Percentiles rank a stretch among this genome's conserved stretches.
Conservation (phyloP, 2,329 filamentous ascomycete genomes). For the Emmonsia crescens region DNA sequence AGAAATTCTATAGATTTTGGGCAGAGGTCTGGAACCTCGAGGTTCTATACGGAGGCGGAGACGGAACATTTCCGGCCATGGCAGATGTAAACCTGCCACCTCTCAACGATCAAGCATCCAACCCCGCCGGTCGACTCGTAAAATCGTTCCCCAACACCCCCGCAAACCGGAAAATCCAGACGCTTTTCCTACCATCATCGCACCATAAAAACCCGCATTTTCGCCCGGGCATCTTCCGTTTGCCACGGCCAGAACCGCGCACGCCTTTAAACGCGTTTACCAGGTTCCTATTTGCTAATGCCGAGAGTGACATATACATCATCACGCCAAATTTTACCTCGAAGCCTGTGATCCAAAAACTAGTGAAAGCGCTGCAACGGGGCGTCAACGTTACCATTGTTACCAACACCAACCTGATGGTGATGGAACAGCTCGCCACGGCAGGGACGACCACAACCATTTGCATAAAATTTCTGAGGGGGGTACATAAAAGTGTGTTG, state of each 20-base stretch:
- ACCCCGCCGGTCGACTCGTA: background rate
- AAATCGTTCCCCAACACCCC: background rate
- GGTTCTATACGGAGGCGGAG: too few relatives aligned
- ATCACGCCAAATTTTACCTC: constrained; percentile 72
- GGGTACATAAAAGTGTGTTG: background rate
- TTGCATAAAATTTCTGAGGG: constrained; percentile 42
- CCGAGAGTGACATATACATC: constrained; percentile 51
- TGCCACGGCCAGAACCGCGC: constrained; percentile 40
- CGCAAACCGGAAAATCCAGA: background rate
- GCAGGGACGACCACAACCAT: constrained; percentile 61
- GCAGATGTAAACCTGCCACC: background rate
- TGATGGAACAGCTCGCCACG: constrained; percentile 70
- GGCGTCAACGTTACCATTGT: constrained; percentile 59
- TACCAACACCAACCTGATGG: constrained; percentile 60
- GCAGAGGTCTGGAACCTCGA: constrained; percentile 49
- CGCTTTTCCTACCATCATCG: constrained; percentile 59
- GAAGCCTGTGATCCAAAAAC: constrained; percentile 48
- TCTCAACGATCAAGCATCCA: background rate
- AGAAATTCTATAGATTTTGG: constrained; percentile 57
- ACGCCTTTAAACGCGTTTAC: constrained; percentile 60
- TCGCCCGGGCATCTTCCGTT: constrained; percentile 34
- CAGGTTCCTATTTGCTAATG: constrained; percentile 49
- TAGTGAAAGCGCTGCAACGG: constrained; percentile 51
- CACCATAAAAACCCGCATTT: constrained; percentile 61
- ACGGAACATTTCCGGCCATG: background rate